phyloP scores from a whole-genome alignment of 139 green algal genomes.

The Chlorella sorokiniana region DNA sequence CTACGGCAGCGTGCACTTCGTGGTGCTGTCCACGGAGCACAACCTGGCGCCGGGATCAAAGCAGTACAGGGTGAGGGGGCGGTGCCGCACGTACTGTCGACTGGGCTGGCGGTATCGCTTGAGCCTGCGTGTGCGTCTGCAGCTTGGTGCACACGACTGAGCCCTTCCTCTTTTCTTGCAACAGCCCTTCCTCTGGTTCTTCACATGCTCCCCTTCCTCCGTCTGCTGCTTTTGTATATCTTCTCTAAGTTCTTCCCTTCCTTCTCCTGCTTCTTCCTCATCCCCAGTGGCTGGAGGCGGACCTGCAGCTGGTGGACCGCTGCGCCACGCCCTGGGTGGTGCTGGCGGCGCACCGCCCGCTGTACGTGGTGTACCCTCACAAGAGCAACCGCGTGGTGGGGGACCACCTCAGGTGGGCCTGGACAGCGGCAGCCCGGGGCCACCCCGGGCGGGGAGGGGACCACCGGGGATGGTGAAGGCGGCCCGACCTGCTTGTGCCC shows the following conservation, averaged over 20 bases:
- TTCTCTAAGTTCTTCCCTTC: background rate
- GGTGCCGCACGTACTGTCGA: background rate
- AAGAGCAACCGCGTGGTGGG: constrained; percentile 73
- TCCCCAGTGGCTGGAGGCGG: constrained; percentile 66
- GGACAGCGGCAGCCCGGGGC: background rate
- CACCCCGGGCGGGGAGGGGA: too few relatives aligned
- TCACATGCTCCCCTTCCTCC: background rate
- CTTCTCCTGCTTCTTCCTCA: background rate
- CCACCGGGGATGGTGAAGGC: too few relatives aligned
- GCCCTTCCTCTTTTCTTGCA: background rate
- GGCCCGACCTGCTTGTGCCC: background rate
- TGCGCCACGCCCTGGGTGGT: constrained; percentile 79
- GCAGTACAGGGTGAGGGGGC: constrained; percentile 56
- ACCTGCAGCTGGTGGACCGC: constrained; percentile 74
- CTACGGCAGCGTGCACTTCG: constrained; percentile 29
- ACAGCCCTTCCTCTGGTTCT: background rate
- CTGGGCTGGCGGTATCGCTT: background rate
- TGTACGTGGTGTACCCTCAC: constrained; percentile 85
- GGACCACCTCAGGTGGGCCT: constrained; percentile 56
- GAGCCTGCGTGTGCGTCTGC: too few relatives aligned
- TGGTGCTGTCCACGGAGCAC: constrained; percentile 69
- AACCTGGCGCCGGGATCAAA: constrained; percentile 53
- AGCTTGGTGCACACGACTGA: too few relatives aligned
- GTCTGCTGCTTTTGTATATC: background rate
- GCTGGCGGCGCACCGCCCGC: constrained; percentile 71